Conservation (phyloP, 371 early-diverging fungal genomes). For the Parasitella parasitica region DNA sequence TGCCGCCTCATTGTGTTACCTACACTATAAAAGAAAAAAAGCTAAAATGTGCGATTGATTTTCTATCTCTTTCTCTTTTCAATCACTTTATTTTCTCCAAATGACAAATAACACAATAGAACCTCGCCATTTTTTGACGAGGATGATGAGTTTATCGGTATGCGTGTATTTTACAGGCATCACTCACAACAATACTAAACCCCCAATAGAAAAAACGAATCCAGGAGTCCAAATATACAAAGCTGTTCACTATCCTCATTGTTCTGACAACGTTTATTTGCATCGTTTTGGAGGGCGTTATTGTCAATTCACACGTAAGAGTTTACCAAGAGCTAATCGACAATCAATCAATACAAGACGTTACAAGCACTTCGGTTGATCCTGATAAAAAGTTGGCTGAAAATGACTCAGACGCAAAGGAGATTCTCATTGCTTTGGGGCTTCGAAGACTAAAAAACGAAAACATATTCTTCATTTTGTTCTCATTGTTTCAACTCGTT, state of each 20-base stretch:
- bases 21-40: too few species aligned
- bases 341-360: not conserved
- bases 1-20: not conserved
- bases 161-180: not conserved
- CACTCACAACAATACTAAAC: not conserved
- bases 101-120: not conserved
- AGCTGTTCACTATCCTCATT: conserved; percentile 21
- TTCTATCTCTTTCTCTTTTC: not conserved
- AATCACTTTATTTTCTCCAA: not conserved
- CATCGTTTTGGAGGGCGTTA: conserved; percentile 38
- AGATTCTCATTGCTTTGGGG: conserved; percentile 14
- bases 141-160: not conserved
- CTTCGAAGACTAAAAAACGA: conserved; percentile 44
- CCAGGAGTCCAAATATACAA: conserved; percentile 34
- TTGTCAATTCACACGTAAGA: conserved; percentile 31
- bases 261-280: conserved; percentile 35
- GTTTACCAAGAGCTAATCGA: conserved; percentile 20
- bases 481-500: conserved; percentile 46
- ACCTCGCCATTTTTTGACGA: not conserved
- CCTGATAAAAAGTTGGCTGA: not conserved
- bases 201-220: conserved; percentile 24
- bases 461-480: conserved; percentile 47
- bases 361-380: conserved; percentile 7
- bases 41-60: not conserved
- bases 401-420: conserved; percentile 16